Conservation (phyloP, 2,329 filamentous ascomycete species). For the Verruconis gallopava region DNA sequence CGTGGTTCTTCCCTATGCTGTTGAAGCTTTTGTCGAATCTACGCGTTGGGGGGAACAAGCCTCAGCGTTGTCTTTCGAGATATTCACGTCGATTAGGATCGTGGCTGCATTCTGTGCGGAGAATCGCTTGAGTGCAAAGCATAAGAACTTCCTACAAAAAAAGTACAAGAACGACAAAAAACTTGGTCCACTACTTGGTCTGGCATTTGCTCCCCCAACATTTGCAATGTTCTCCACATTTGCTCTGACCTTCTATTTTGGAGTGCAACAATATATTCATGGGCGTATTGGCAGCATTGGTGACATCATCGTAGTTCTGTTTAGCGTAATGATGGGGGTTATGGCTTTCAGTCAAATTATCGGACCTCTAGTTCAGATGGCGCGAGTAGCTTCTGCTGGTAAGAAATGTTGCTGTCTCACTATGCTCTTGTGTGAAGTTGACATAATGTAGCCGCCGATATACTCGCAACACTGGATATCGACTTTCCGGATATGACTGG, state of each 20-base stretch:
- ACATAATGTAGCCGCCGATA: conserved; percentile 21
- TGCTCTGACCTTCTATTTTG: conserved; percentile 27
- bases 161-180: conserved; percentile 19
- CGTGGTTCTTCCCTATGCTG: conserved; percentile 19
- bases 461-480: conserved; percentile 25
- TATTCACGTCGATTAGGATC: conserved; percentile 25
- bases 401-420: too few relatives aligned
- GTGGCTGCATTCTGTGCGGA: conserved; percentile 26
- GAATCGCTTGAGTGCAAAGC: conserved; percentile 20
- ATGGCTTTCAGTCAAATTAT: conserved; percentile 16
- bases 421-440: too few relatives aligned
- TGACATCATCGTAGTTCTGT: conserved; percentile 21
- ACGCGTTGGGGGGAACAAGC: conserved; percentile 22
- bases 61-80: conserved; percentile 25
- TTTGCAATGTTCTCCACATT: conserved; percentile 25
- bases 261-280: conserved; percentile 22
- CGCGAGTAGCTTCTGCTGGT: conserved; percentile 22
- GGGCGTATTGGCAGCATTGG: conserved; percentile 21
- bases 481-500: conserved; percentile 19
- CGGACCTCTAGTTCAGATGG: conserved; percentile 20
- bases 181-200: conserved; percentile 20
- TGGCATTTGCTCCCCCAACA: conserved; percentile 23
- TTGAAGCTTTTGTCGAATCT: conserved; percentile 22
- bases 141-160: conserved; percentile 18
- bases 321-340: not conserved